These are phyloP conservation scores for Talaromyces sp. DNA, from an alignment of 2,329 filamentous ascomycete genomes.

Conservation along the genomic window DNA sequence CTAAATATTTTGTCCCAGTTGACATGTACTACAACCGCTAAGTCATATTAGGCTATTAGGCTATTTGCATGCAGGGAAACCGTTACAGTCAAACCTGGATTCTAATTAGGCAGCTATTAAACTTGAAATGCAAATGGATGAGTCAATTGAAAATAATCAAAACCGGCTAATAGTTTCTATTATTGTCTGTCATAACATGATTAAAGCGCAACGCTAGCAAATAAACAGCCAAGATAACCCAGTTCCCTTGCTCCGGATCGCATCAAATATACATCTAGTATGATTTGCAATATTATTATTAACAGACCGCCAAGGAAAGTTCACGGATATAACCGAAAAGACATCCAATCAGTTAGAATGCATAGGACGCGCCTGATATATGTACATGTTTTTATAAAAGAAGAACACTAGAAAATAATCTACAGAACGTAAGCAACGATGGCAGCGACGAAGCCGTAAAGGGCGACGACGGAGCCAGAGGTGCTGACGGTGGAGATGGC, in stretches of 20 bases:
- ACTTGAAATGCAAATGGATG: too few species aligned
- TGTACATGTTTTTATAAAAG: background rate
- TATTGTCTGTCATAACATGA: background rate
- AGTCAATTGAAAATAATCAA: too few species aligned
- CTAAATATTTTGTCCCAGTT: too few species aligned
- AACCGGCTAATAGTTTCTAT: background rate
- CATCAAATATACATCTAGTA: background rate
- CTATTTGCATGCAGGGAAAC: background rate
- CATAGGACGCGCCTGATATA: background rate
- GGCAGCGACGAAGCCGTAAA: constrained; percentile 11
- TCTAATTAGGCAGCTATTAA: background rate
- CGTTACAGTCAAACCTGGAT: background rate
- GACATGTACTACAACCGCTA: background rate
- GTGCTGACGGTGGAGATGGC: background rate
- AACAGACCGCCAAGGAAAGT: background rate
- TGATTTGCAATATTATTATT: background rate
- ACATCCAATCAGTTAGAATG: background rate
- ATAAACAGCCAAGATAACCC: background rate
- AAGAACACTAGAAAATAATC: background rate
- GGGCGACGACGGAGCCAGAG: constrained; percentile 7
- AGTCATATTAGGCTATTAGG: background rate
- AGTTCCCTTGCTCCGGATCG: background rate
- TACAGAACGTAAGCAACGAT: constrained; percentile 11
- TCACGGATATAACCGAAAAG: background rate
- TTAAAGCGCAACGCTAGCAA: background rate